A percentile compares a stretch with the other conserved stretches of the same genome.
These are phyloP conservation scores for Glebionis coronaria DNA, from an alignment of 129 eudicot genomes.

Conservation along the genomic window DNA sequence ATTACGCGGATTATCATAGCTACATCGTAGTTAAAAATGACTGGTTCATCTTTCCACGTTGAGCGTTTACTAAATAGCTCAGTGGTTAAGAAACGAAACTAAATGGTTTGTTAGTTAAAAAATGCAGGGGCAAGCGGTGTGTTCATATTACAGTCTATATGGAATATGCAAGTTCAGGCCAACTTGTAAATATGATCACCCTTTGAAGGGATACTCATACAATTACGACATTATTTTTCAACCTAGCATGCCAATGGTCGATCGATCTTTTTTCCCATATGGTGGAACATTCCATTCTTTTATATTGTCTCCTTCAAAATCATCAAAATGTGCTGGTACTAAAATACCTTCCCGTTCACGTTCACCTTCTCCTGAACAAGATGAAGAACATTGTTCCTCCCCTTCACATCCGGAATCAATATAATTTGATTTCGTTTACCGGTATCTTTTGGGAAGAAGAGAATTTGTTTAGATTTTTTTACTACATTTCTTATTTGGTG, in stretches of 20 bases:
- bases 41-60: too few species aligned
- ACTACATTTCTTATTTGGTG: constrained; percentile 16
- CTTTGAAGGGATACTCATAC: constrained; percentile 54
- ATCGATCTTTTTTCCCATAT: constrained; percentile 37
- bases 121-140: constrained; percentile 75
- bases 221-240: constrained; percentile 40
- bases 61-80: too few species aligned
- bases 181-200: constrained; percentile 88
- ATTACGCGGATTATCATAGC: too few species aligned
- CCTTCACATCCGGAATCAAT: constrained; percentile 39
- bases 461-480: constrained; percentile 26
- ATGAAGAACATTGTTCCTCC: constrained; percentile 26
- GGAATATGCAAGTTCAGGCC: constrained; percentile 88
- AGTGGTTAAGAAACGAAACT: too few species aligned
- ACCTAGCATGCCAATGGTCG: constrained; percentile 34
- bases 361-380: constrained; percentile 35
- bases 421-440: constrained; percentile 21
- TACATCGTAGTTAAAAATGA: too few species aligned
- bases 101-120: background rate
- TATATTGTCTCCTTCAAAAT: constrained; percentile 52
- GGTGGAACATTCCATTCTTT: constrained; percentile 35
- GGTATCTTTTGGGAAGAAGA: constrained; percentile 16
- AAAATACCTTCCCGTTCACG: constrained; percentile 31
- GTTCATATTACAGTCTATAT: constrained; percentile 57
- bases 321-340: constrained; percentile 43